Evolutionary conservation across 805 yeast species (phyloP).

Genomic region (Teunomyces pallodes): DNA sequence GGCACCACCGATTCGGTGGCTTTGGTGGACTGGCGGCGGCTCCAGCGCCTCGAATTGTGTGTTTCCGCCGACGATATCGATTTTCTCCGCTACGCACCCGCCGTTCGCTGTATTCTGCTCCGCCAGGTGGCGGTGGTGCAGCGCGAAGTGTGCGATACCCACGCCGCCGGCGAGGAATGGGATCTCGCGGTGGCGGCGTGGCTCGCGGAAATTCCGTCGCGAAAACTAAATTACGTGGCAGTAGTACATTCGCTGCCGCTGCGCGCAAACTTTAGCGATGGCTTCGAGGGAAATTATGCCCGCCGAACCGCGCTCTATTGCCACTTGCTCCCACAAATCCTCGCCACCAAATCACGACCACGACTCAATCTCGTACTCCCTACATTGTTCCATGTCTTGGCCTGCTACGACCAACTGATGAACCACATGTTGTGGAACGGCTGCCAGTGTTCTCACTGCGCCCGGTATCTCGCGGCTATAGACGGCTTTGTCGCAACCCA

Average conservation of each 20-base stretch:
- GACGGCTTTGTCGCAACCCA: conserved; percentile 67
- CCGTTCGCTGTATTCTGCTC: conserved; percentile 25
- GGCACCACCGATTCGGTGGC: neutral
- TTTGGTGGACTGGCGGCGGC: conserved; percentile 10
- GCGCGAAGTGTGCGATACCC: conserved; percentile 31
- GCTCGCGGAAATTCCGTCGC: conserved; percentile 10
- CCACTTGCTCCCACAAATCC: conserved; percentile 43
- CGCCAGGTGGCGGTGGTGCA: conserved; percentile 37
- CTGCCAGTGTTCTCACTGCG: conserved; percentile 62
- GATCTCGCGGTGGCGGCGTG: conserved; percentile 47
- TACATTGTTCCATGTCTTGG: conserved; percentile 53
- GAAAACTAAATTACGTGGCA: conserved; percentile 30
- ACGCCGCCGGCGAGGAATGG: conserved; percentile 34
- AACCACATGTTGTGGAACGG: conserved; percentile 79
- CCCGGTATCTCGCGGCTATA: conserved; percentile 44
- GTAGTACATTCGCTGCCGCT: conserved; percentile 59
- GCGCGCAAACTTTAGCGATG: conserved; percentile 58
- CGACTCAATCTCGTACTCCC: conserved; percentile 54
- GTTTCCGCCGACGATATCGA: conserved; percentile 41
- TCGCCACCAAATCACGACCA: conserved; percentile 13
- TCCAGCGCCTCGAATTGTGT: conserved; percentile 46
- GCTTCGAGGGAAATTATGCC: conserved; percentile 70
- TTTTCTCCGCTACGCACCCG: conserved; percentile 39
- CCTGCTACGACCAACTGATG: conserved; percentile 69
- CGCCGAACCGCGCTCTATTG: conserved; percentile 56